A percentile compares a stretch with the other conserved stretches of the same genome.
Conservation (phyloP, 805 yeast species). For the Candida piceae region DNA sequence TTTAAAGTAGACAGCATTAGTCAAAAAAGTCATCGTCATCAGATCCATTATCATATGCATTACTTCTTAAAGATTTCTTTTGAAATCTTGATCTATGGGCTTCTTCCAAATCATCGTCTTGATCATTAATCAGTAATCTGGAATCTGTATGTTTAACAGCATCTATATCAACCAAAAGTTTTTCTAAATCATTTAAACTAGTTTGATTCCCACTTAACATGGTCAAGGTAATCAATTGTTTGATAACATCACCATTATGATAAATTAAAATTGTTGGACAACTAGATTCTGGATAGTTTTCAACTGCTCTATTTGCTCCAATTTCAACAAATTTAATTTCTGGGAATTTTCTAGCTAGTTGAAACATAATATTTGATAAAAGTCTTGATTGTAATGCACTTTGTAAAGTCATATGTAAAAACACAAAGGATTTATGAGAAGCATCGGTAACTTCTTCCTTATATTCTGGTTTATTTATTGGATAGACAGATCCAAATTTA, state of each 20-base stretch:
- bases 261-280: conserved; percentile 90
- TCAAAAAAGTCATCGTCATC: conserved; percentile 46
- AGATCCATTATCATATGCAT: conserved; percentile 26
- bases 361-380: conserved; percentile 50
- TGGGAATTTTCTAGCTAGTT: conserved; percentile 60
- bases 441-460: conserved; percentile 80
- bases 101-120: conserved; percentile 52
- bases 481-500: conserved; percentile 70
- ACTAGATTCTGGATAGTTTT: conserved; percentile 82
- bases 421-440: conserved; percentile 57
- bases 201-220: conserved; percentile 84
- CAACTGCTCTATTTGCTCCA: conserved; percentile 86
- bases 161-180: conserved; percentile 57
- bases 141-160: conserved; percentile 65
- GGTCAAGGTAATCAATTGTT: conserved; percentile 75
- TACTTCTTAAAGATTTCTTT: conserved; percentile 49
- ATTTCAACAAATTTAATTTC: conserved; percentile 92
- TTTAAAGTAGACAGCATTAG: too few species aligned
- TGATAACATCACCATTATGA: conserved; percentile 68
- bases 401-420: conserved; percentile 71
- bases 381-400: conserved; percentile 71
- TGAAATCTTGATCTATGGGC: conserved; percentile 48
- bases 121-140: conserved; percentile 55
- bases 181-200: conserved; percentile 63
- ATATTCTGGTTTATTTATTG: conserved; percentile 85